These are phyloP conservation scores for Metschnikowia dekortorum DNA, from an alignment of 805 yeast genomes.

Conservation along the genomic window DNA sequence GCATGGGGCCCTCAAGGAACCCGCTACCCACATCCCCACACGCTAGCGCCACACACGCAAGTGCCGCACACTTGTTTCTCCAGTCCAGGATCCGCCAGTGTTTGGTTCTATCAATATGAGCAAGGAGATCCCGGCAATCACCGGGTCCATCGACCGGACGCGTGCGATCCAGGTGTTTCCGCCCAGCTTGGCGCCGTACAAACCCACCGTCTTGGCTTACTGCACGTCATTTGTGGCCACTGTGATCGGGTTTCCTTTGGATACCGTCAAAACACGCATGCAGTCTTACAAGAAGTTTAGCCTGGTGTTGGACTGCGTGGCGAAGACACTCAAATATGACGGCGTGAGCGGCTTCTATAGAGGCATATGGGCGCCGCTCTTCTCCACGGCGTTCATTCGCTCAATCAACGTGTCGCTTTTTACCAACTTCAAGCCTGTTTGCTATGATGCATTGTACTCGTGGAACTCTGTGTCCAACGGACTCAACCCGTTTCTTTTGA, in stretches of 20 bases:
- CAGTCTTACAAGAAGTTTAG: slow-evolving; percentile 65
- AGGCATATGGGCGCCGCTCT: slow-evolving; percentile 70
- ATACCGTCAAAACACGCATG: slow-evolving; percentile 82
- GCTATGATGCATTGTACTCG: slow-evolving; percentile 15
- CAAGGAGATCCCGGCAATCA: slow-evolving; percentile 49
- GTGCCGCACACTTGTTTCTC: not conserved
- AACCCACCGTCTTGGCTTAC: slow-evolving; percentile 59
- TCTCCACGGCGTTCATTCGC: slow-evolving; percentile 61
- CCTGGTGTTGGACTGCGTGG: slow-evolving; percentile 54
- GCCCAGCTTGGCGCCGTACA: slow-evolving; percentile 43
- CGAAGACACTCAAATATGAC: slow-evolving; percentile 51
- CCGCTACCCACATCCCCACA: not conserved
- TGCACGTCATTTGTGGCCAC: slow-evolving; percentile 61
- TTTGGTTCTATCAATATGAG: not conserved
- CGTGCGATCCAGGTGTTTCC: slow-evolving; percentile 51
- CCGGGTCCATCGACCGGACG: slow-evolving; percentile 47
- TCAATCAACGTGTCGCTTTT: slow-evolving; percentile 65
- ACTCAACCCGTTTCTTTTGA: slow-evolving; percentile 40
- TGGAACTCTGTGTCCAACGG: slow-evolving; percentile 6
- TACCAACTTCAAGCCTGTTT: slow-evolving; percentile 47
- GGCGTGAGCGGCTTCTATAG: slow-evolving; percentile 70
- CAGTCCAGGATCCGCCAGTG: not conserved
- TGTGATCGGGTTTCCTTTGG: slow-evolving; percentile 76
- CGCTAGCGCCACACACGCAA: not conserved
- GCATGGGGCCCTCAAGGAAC: not conserved